Evolutionary conservation across 805 yeast species (phyloP), one percentile per base, ranked within the genome.

Genomic region (Saccharomyces kudriavzevii): DNA sequence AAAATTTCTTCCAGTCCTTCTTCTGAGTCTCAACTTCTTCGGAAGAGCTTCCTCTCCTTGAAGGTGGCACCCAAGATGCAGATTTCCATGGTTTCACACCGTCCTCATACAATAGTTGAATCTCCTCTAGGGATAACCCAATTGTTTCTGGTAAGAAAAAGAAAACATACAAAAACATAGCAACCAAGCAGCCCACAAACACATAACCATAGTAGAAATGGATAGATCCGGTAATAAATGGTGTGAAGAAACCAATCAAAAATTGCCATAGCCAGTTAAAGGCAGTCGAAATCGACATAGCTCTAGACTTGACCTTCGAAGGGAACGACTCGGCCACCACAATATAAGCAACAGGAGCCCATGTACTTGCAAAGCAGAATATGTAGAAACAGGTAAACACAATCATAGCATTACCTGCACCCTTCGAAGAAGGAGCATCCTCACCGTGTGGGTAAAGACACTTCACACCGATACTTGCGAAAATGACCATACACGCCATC

Each of bases 81-180:
- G 84, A 81, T 51, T 67, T 60, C 77, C 78, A 75, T 48, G 78
- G 73, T 52, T 63, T 58, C 51, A 68, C 69, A 52, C 69, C 70
- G 47, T 70, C 66, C 35, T 76, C 62, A 61, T 72, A 76, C 74
- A 83, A 71, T 64, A 78, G 83, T 47, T 47, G 49, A 59, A 86
- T 85, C 70, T 86, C 87, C 71, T 87, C 92, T 68, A 87, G 77
- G 45, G 87, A 77, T 62, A 87, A 78, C 55, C 91, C 91, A 73
- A 79, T 81, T 52, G 94, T 87, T 70, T 85, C 89, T 62, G 81
- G 81, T 57, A 87, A 80, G 60, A 76, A 76, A 74, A 86, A 80
- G 74, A 75, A 80, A 50, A 85, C 84, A 68, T 83, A 87, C 67
- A 83, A 72, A 63, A 84, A 57, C 13, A 75, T 62, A 52, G 69